Conservation (phyloP, 2,329 filamentous ascomycete species). For the Nakataea oryzae region DNA sequence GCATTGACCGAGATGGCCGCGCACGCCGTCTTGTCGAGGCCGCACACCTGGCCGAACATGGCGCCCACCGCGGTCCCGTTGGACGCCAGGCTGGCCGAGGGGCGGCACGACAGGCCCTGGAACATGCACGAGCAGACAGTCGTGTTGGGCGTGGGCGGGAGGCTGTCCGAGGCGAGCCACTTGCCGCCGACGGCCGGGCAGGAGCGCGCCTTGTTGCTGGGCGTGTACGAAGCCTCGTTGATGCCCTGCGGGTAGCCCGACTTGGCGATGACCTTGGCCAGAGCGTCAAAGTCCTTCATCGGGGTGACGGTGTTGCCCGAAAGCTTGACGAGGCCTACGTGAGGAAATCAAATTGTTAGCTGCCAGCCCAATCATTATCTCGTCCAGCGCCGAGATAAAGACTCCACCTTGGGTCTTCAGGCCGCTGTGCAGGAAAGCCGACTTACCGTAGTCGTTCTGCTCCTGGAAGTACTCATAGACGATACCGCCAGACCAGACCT, state of each 20-base stretch:
- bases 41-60: slow-evolving; percentile 66
- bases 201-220: slow-evolving; percentile 52
- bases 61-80: slow-evolving; percentile 46
- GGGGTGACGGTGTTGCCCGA: slow-evolving; percentile 46
- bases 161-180: slow-evolving; percentile 59
- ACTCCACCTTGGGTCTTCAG: no score
- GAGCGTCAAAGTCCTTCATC: slow-evolving; percentile 60
- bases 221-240: slow-evolving; percentile 53
- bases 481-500: slow-evolving; percentile 82
- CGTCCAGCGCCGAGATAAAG: background rate
- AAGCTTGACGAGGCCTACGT: slow-evolving; percentile 53
- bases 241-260: slow-evolving; percentile 53
- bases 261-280: slow-evolving; percentile 55
- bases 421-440: background rate
- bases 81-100: slow-evolving; percentile 36
- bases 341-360: slow-evolving; percentile 8
- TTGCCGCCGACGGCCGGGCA: slow-evolving; percentile 54
- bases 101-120: slow-evolving; percentile 56
- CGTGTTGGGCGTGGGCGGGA: slow-evolving; percentile 73
- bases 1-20: slow-evolving; percentile 55
- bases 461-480: slow-evolving; percentile 96
- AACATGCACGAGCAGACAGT: slow-evolving; percentile 76
- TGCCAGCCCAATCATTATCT: background rate
- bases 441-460: slow-evolving; percentile 65
- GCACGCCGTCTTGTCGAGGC: slow-evolving; percentile 42